A percentile compares a stretch with the other conserved stretches of the same genome.
Evolutionary conservation across 2,329 filamentous ascomycete species (phyloP).

Genomic region (Aspergillus caelatus): DNA sequence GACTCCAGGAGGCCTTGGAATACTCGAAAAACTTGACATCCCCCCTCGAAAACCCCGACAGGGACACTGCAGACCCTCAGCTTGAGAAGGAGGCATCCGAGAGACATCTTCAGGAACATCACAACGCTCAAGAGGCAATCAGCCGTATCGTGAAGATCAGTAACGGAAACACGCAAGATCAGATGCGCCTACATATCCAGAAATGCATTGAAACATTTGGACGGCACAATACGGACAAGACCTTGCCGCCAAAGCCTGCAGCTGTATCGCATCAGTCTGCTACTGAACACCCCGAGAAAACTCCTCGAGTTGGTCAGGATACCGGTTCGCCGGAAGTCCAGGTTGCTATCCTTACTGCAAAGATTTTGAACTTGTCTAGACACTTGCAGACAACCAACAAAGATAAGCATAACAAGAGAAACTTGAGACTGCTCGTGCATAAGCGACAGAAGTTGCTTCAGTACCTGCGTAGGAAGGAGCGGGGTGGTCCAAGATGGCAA

Average conservation of each 20-base stretch:
- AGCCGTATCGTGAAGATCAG: slow-evolving; percentile 75
- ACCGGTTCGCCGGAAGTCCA: slow-evolving; percentile 98
- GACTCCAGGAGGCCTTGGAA: slow-evolving; percentile 67
- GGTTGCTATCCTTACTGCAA: slow-evolving; percentile 89
- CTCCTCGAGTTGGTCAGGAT: slow-evolving; percentile 79
- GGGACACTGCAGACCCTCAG: slow-evolving; percentile 40
- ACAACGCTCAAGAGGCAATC: slow-evolving; percentile 74
- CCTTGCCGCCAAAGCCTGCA: slow-evolving; percentile 63
- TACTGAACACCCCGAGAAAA: slow-evolving; percentile 46
- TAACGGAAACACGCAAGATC: slow-evolving; percentile 77
- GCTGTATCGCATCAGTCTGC: slow-evolving; percentile 47
- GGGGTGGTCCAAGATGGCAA: slow-evolving; percentile 87
- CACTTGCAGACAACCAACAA: slow-evolving; percentile 72
- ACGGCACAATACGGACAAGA: slow-evolving; percentile 80
- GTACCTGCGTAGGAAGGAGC: slow-evolving; percentile 87
- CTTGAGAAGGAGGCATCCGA: slow-evolving; percentile 39
- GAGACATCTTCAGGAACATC: slow-evolving; percentile 60
- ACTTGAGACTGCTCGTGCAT: slow-evolving; percentile 82
- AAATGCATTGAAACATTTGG: slow-evolving; percentile 87
- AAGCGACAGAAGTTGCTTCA: slow-evolving; percentile 82
- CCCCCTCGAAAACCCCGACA: slow-evolving; percentile 36
- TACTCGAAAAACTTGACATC: slow-evolving; percentile 67
- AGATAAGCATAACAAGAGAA: slow-evolving; percentile 94
- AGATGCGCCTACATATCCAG: slow-evolving; percentile 77
- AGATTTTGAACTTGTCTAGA: slow-evolving; percentile 80